Conservation (phyloP, 2,329 filamentous ascomycete species). For the Colletotrichum graminicola region DNA sequence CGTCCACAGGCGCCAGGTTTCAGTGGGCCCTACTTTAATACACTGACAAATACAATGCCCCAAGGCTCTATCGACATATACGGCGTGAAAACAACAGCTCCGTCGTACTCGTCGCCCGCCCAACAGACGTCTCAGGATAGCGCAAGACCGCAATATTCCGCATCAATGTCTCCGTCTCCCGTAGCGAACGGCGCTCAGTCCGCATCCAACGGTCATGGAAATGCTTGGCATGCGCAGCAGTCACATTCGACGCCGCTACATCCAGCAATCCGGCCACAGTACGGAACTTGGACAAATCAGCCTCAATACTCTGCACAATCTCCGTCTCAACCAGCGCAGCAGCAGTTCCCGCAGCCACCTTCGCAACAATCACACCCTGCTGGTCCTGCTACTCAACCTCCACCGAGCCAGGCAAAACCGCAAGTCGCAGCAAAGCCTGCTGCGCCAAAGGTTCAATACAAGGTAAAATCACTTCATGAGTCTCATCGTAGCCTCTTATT, state of each 20-base stretch:
- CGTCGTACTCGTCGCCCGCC: slow-evolving; percentile 36
- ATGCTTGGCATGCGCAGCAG: slow-evolving; percentile 39
- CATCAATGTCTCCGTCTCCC: slow-evolving; percentile 41
- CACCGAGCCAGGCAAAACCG: slow-evolving; percentile 16
- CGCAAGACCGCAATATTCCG: slow-evolving; percentile 15
- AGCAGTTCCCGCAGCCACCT: slow-evolving; percentile 44
- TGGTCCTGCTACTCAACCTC: slow-evolving; percentile 8
- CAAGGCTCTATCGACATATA: slow-evolving; percentile 41
- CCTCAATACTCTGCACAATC: slow-evolving; percentile 18
- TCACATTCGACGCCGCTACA: slow-evolving; percentile 48
- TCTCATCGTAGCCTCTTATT: not conserved
- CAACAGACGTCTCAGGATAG: slow-evolving; percentile 24
- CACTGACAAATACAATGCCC: slow-evolving; percentile 21
- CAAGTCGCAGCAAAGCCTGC: slow-evolving; percentile 28
- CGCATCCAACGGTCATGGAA: slow-evolving; percentile 32
- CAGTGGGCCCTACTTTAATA: slow-evolving; percentile 33
- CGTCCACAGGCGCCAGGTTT: slow-evolving; percentile 10
- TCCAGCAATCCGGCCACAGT: slow-evolving; percentile 54
- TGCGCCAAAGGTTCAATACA: slow-evolving; percentile 42
- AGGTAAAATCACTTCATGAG: slow-evolving; percentile 44
- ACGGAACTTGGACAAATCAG: slow-evolving; percentile 42
- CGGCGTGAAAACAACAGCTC: slow-evolving; percentile 37
- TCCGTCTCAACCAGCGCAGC: slow-evolving; percentile 31
- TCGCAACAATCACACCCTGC: slow-evolving; percentile 23
- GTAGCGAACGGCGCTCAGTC: slow-evolving; percentile 25